Evolutionary conservation across 257 asterid genomes (phyloP), one percentile per base, ranked within the genome.

Genomic region (Przewalskia tangutica): DNA sequence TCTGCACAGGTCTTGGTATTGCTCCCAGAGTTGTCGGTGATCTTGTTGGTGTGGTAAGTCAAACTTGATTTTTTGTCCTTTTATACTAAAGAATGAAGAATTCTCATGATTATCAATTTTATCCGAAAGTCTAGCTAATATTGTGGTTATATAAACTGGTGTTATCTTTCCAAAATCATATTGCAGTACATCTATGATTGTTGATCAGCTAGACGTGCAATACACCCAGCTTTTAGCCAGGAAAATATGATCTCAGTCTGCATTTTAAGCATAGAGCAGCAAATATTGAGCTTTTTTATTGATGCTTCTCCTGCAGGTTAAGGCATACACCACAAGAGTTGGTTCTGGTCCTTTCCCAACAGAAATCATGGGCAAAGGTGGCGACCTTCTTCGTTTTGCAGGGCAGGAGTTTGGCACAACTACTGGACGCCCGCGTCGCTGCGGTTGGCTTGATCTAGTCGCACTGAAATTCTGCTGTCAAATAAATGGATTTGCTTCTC

Each of bases 341-440:
- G 99, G 99, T 81, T 94, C 98, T 4, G 98, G 99, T 77, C 99
- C 98, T 50, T 94, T 96, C 89, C 98, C 98, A 0, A 96, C 99
- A 9, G 99, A 96, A 90, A 87, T 91, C 83, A 85, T 89, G 88
- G 99, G 92, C 68, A 85, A 90, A 90, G 91, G 83, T 79, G 97
- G 99, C 6, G 98, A 94, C 66, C 83, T 89, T 63, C 97, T 96
- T 82, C 88, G 98, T 86, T 89, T 88, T 85, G 94, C 97, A 56
- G 99, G 99, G 53, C 98, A 94, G 80, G 99, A 96, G 82, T 94
- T 92, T 81, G 99, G 99, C 68, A 96, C 99, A n/a, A 94, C 97
- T 32, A 96, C 99, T 48, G 99, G 98, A 5, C 97, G 99, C 51
- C 97, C 98, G 54, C 99, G 99, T 81, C 98, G 98, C 55, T 96